phyloP scores from a whole-genome alignment of 108 stramenopile genomes.

The Pseudonitzschia multistriata region DNA sequence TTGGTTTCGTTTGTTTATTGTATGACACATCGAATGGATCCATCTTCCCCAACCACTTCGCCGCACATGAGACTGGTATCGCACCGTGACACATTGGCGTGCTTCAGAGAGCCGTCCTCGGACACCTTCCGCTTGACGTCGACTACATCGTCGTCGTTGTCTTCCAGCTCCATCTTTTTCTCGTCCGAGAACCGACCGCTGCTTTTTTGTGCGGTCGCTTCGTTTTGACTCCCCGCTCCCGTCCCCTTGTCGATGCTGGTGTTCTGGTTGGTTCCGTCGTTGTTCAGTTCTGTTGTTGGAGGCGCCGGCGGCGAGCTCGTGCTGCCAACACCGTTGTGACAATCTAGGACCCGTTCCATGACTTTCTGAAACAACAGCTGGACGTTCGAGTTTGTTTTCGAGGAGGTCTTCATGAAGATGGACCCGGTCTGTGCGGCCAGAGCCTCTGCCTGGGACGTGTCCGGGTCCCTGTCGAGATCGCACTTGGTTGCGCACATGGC shows the following conservation, averaged over 20 bases:
- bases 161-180: slow-evolving; percentile 18
- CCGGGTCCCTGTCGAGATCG: slow-evolving; percentile 40
- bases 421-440: slow-evolving; percentile 58
- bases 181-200: slow-evolving; percentile 5
- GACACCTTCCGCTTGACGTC: background rate
- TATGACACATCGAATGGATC: background rate
- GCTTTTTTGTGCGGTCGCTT: background rate
- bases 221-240: background rate
- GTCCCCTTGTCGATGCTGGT: background rate
- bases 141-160: slow-evolving; percentile 2
- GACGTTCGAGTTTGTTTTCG: slow-evolving; percentile 66
- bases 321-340: background rate
- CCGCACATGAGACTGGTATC: slow-evolving; percentile 29
- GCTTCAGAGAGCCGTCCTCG: background rate
- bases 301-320: background rate
- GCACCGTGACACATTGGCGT: background rate
- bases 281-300: background rate
- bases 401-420: slow-evolving; percentile 65
- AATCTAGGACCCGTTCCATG: slow-evolving; percentile 50
- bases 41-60: slow-evolving; percentile 9
- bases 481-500: slow-evolving; percentile 75
- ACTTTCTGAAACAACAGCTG: slow-evolving; percentile 55
- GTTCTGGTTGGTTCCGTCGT: background rate
- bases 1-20: background rate
- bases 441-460: slow-evolving; percentile 49